Evolutionary conservation across 1,284 basidiomycete species (phyloP), one percentile per base, ranked within the genome.

Genomic region (Ganoderma sp.): DNA sequence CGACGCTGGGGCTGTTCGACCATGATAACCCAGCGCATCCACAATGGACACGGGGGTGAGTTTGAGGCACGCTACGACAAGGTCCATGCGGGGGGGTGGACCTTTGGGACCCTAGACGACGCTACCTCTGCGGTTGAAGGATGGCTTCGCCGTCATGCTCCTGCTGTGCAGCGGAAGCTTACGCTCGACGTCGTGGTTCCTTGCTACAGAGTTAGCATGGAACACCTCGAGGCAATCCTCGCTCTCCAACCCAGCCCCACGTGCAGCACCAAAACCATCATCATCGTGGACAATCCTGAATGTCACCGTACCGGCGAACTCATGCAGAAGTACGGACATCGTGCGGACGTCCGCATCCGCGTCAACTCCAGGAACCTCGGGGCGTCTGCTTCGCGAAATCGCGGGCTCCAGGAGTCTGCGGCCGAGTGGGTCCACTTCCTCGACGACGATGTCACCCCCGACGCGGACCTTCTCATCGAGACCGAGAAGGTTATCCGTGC

Each of bases 151-250:
- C 56, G 64, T 32, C 71, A 68, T 39, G 72, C 70, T 65, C 76
- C 73, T 62, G 22, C 50, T 8, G 75, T 72, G 62, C 63, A 76
- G 59, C 78, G 80, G 58, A 81, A 79, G 69, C 70, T 89, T 32
- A 85, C 86, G 0, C 68, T 89, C 1, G 88, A 89, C 71, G 75
- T 89, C 25, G 76, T 88, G 56, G 78, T 89, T 39, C 88, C 88
- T 0, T 87, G 82, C 69, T 88, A 86, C 69, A 81, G 87, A 0
- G 87, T 88, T n/a, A 75, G 85, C 56, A 72, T 86, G 50, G 41
- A 41, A 1, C 80, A 83, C 63, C 78, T 89, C n/a, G 78, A 81
- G 19, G 70, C 66, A 0, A 85, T 88, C 39, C 77, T 89, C 12
- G 71, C 75, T 3, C 79, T 89, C 25, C 67, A 80, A 58, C 73